A percentile compares a stretch with the other conserved stretches of the same genome.
phyloP scores from a whole-genome alignment of 805 yeast species.

The Metschnikowia matae region DNA sequence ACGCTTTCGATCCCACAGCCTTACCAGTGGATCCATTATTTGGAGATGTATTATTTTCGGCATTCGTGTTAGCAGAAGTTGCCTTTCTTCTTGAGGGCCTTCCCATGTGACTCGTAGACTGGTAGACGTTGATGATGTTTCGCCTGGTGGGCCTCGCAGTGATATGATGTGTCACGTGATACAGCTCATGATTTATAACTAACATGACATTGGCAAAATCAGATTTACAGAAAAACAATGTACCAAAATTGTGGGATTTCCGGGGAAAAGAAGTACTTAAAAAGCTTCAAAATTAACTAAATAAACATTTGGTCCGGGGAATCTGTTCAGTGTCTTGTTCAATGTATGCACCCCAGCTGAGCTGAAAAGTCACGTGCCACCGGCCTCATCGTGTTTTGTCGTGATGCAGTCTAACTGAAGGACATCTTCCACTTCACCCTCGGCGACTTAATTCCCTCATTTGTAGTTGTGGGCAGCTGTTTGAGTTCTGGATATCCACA shows the following conservation, averaged over 20 bases:
- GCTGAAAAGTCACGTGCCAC: not conserved
- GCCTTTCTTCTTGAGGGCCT: not conserved
- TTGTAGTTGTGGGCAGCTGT: not conserved
- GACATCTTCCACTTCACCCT: not conserved
- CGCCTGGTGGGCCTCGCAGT: not conserved
- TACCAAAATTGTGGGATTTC: too few species aligned
- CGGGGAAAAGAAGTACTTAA: too few species aligned
- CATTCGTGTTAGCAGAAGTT: not conserved
- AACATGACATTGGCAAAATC: too few species aligned
- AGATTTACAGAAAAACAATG: too few species aligned
- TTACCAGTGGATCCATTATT: not conserved
- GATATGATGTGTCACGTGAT: not conserved
- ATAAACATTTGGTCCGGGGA: too few species aligned
- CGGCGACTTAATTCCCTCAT: not conserved
- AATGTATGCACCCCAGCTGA: not conserved
- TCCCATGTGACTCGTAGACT: not conserved
- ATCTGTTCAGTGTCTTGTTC: not conserved
- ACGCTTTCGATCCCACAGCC: conserved; percentile 18
- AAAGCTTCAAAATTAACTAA: too few species aligned
- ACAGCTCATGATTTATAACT: not conserved
- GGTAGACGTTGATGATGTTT: not conserved
- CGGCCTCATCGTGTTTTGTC: conserved; percentile 1
- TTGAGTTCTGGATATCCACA: not conserved
- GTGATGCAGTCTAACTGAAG: not conserved
- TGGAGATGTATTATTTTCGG: not conserved